Evolutionary conservation across 2,329 filamentous ascomycete species (phyloP).

Genomic region (Torrubiella hemipterigena): DNA sequence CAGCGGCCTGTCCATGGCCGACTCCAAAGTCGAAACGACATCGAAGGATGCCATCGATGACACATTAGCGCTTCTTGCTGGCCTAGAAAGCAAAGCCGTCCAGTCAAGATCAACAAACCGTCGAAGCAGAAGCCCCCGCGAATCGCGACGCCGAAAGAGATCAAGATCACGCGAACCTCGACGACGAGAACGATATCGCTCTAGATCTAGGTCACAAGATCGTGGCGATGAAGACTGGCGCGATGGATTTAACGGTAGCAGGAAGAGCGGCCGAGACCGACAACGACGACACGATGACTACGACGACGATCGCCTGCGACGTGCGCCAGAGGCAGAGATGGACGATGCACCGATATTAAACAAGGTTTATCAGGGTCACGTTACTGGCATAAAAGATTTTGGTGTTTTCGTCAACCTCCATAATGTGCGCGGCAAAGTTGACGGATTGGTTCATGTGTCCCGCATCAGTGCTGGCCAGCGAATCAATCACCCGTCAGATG

Average conservation of each 20-base stretch:
- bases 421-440: slow-evolving; percentile 76
- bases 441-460: slow-evolving; percentile 89
- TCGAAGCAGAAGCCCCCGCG: slow-evolving; percentile 46
- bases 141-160: slow-evolving; percentile 26
- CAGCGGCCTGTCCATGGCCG: slow-evolving; percentile 76
- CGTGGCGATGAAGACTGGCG: slow-evolving; percentile 34
- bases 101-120: slow-evolving; percentile 38
- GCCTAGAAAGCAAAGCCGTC: slow-evolving; percentile 57
- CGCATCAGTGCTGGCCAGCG: slow-evolving; percentile 74
- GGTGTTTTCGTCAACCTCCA: slow-evolving; percentile 90
- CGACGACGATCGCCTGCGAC: slow-evolving; percentile 49
- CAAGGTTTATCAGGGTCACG: slow-evolving; percentile 83
- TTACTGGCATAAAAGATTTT: slow-evolving; percentile 91
- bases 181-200: slow-evolving; percentile 20
- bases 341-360: slow-evolving; percentile 71
- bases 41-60: slow-evolving; percentile 68
- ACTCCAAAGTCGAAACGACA: slow-evolving; percentile 42
- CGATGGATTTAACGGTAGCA: slow-evolving; percentile 18
- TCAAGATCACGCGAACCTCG: slow-evolving; percentile 29
- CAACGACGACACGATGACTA: slow-evolving; percentile 27
- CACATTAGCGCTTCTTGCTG: slow-evolving; percentile 84
- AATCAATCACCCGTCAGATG: slow-evolving; percentile 83
- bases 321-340: slow-evolving; percentile 58
- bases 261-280: slow-evolving; percentile 21
- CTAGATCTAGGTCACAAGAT: slow-evolving; percentile 25